Evolutionary conservation across 345 rosid species (phyloP).

Genomic region (Lepidium aucheri): DNA sequence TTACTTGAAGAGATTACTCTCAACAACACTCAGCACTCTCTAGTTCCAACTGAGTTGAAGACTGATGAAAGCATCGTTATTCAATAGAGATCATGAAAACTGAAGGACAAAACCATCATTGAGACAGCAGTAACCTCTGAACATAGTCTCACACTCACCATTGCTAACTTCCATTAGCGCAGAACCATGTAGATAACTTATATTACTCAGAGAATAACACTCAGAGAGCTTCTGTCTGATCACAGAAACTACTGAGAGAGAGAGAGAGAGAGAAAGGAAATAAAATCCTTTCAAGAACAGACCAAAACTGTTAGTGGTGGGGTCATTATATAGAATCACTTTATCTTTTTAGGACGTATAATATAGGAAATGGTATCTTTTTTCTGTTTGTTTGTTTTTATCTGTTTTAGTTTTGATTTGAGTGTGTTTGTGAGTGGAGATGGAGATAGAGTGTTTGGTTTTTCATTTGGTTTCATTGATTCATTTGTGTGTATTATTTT

Average conservation of each 20-base stretch:
- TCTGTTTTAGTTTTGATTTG: neutral
- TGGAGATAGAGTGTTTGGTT: conserved; percentile 14
- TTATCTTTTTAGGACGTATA: conserved; percentile 16
- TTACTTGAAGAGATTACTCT: conserved; percentile 47
- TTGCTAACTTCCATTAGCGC: conserved; percentile 21
- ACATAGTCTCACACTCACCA: conserved; percentile 4
- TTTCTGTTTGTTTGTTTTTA: no score
- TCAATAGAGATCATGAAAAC: conserved; percentile 3
- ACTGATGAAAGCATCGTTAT: conserved; percentile 22
- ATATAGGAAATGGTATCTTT: conserved; percentile 6
- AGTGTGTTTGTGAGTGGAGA: conserved; percentile 16
- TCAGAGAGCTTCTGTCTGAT: conserved; percentile 6
- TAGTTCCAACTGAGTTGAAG: conserved; percentile 23
- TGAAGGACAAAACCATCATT: conserved; percentile 12
- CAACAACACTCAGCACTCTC: conserved; percentile 5
- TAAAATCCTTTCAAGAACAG: conserved; percentile 20
- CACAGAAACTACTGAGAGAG: neutral
- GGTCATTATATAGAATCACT: conserved; percentile 19
- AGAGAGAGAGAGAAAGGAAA: neutral
- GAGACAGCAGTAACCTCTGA: conserved; percentile 3
- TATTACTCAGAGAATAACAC: conserved; percentile 22
- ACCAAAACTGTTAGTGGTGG: conserved; percentile 12
- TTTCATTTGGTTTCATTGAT: conserved; percentile 1
- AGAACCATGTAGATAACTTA: conserved; percentile 23
- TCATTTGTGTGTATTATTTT: conserved; percentile 15